Conservation (phyloP, 2,329 filamentous ascomycete species). For the Pseudogymnoascus destructans region DNA sequence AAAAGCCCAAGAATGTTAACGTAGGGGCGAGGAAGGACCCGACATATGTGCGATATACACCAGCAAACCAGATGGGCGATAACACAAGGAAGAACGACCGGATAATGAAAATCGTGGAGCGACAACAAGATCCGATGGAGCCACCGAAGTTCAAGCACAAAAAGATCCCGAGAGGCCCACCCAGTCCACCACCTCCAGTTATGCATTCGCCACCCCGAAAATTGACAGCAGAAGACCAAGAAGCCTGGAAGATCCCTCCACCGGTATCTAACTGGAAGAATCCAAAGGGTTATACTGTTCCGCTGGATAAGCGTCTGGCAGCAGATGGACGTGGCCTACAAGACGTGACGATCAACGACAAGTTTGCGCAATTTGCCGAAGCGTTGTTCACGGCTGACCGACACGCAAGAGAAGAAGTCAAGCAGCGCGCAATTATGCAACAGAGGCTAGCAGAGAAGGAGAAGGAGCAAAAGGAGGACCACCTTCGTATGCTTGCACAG, state of each 20-base stretch:
- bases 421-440: conserved; percentile 86
- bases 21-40: conserved; percentile 68
- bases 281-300: conserved; percentile 93
- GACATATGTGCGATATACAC: conserved; percentile 91
- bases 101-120: conserved; percentile 96
- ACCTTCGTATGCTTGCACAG: conserved; percentile 74
- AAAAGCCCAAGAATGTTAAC: conserved; percentile 92
- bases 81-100: conserved; percentile 75
- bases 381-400: conserved; percentile 87
- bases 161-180: conserved; percentile 87
- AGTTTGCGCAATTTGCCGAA: conserved; percentile 92
- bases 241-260: conserved; percentile 85
- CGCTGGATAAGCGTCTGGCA: conserved; percentile 86
- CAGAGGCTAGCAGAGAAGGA: conserved; percentile 94
- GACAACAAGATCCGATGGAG: conserved; percentile 89
- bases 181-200: conserved; percentile 82
- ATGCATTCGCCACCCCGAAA: conserved; percentile 93
- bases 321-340: conserved; percentile 85
- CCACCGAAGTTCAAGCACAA: conserved; percentile 98
- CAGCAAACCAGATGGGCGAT: conserved; percentile 93
- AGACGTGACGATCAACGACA: conserved; percentile 94
- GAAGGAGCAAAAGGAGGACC: conserved; percentile 86
- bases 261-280: conserved; percentile 99
- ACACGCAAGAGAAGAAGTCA: conserved; percentile 89
- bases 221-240: conserved; percentile 90